phyloP scores from a whole-genome alignment of 1,284 basidiomycete species.

The Austroboletus rostrupii region DNA sequence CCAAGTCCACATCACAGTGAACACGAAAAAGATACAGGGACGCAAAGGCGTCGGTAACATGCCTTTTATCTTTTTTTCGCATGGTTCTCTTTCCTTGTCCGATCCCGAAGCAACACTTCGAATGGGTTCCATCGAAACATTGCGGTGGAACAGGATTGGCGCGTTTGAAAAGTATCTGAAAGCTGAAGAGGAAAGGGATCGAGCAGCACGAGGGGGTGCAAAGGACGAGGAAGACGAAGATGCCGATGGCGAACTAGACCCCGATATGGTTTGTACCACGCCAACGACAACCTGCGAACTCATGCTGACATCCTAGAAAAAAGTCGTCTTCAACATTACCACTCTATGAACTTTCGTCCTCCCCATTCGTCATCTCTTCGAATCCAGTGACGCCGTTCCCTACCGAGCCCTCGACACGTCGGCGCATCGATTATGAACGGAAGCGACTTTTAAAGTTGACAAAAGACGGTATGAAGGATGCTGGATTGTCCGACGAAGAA shows the following conservation, averaged over 20 bases:
- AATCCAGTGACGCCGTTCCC: conserved; percentile 33
- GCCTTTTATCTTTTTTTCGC: conserved; percentile 55
- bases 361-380: conserved; percentile 24
- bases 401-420: conserved; percentile 22
- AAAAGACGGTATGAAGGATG: conserved; percentile 27
- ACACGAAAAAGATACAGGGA: conserved; percentile 42
- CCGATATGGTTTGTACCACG: conserved; percentile 21
- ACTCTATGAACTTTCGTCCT: conserved; percentile 26
- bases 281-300: neutral
- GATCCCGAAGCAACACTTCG: conserved; percentile 21
- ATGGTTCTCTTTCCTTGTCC: conserved; percentile 36
- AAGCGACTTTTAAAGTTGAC: conserved; percentile 27
- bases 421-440: conserved; percentile 30
- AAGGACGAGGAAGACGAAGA: conserved; percentile 24
- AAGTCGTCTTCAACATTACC: conserved; percentile 31
- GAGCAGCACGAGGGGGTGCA: conserved; percentile 10
- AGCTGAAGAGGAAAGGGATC: conserved; percentile 23
- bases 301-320: neutral
- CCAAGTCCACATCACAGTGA: conserved; percentile 59
- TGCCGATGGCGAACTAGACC: conserved; percentile 25
- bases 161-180: conserved; percentile 28
- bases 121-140: conserved; percentile 21
- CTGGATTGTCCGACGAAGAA: conserved; percentile 25
- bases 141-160: conserved; percentile 28
- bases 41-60: conserved; percentile 56